These are phyloP conservation scores for Aspergillus mulundensis DNA, from an alignment of 495 filamentous ascomycete species.

Conservation along the genomic window DNA sequence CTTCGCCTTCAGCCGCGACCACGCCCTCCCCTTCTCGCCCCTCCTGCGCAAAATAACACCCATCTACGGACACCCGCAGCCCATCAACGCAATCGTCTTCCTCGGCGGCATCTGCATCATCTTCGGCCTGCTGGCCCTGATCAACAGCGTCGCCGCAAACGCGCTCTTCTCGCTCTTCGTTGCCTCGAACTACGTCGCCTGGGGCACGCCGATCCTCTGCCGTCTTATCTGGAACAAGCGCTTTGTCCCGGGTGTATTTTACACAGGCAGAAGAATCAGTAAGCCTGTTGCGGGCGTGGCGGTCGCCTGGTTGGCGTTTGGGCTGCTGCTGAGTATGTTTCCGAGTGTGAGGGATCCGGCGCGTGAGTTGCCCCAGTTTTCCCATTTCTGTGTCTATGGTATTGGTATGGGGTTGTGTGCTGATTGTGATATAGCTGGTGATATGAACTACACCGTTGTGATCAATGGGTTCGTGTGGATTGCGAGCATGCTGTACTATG, in stretches of 20 bases:
- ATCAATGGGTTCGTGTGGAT: conserved; percentile 62
- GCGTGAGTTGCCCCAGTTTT: conserved; percentile 22
- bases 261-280: conserved; percentile 45
- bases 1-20: conserved; percentile 57
- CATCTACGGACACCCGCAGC: conserved; percentile 48
- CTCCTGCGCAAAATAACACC: conserved; percentile 51
- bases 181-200: conserved; percentile 56
- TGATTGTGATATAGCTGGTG: conserved; percentile 31
- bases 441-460: conserved; percentile 66
- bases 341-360: conserved; percentile 49
- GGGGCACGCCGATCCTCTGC: conserved; percentile 55
- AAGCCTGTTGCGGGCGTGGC: conserved; percentile 49
- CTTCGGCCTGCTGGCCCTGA: conserved; percentile 52
- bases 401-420: not conserved
- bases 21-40: conserved; percentile 54
- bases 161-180: conserved; percentile 59
- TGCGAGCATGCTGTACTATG: conserved; percentile 58
- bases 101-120: conserved; percentile 47
- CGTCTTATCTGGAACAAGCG: conserved; percentile 56
- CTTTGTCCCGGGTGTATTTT: conserved; percentile 55
- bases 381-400: not conserved
- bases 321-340: conserved; percentile 52
- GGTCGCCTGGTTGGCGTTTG: conserved; percentile 51
- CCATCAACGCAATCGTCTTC: conserved; percentile 52
- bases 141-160: conserved; percentile 50